Percentiles rank a stretch among this genome's conserved stretches.
These are phyloP conservation scores for Globomyces sp. DNA, from an alignment of 371 early-diverging fungal species.

Conservation along the genomic window DNA sequence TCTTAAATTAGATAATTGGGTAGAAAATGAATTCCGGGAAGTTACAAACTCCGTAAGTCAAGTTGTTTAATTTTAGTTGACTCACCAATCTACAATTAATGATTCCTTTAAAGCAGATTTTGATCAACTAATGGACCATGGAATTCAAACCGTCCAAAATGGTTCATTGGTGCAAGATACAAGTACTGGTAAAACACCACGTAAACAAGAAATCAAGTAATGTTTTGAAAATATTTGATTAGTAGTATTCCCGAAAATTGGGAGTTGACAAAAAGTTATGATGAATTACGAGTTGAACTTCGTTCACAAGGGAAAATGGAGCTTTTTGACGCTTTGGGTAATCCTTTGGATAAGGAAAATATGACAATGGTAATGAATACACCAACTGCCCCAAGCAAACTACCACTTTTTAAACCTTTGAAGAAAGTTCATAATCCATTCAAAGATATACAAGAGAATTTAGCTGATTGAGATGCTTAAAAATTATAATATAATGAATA, in stretches of 20 bases:
- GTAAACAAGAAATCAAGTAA: slow-evolving; percentile 21
- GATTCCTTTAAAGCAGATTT: slow-evolving; percentile 11
- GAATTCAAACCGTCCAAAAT: slow-evolving; percentile 15
- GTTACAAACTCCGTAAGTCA: neutral
- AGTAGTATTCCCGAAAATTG: neutral
- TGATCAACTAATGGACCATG: neutral
- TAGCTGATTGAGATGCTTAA: no score
- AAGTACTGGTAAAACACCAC: slow-evolving; percentile 43
- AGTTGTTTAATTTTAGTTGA: slow-evolving; percentile 8
- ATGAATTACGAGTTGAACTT: slow-evolving; percentile 1
- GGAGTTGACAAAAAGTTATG: slow-evolving; percentile 10
- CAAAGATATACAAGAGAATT: no score
- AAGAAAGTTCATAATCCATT: no score
- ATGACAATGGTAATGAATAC: no score
- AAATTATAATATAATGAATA: no score
- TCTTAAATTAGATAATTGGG: neutral
- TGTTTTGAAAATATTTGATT: neutral
- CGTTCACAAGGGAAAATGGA: neutral
- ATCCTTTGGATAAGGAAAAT: no score
- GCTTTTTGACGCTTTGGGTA: no score
- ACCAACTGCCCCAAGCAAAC: no score
- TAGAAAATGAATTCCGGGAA: neutral
- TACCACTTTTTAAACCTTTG: no score
- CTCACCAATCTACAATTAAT: slow-evolving; percentile 16
- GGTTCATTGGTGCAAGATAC: slow-evolving; percentile 27